Percentiles rank a stretch among this genome's conserved stretches.
phyloP scores from a whole-genome alignment of 495 filamentous ascomycete genomes.

The Neurospora africana region DNA sequence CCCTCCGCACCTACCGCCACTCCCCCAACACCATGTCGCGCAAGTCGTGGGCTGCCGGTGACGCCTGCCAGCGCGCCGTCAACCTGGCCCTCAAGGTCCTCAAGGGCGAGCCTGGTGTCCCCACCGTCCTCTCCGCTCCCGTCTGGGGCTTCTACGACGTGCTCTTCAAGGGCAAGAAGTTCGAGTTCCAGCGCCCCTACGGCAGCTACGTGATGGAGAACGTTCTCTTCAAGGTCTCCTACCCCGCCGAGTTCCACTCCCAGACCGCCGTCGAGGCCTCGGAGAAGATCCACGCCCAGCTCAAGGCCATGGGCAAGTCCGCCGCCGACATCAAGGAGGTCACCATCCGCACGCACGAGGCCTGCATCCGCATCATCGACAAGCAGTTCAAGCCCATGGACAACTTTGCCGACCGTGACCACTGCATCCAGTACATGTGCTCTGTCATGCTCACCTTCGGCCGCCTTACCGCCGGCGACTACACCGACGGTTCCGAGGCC shows the following conservation, averaged over 20 bases:
- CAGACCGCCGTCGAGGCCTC: constrained; percentile 96
- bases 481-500: constrained; percentile 82
- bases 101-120: constrained; percentile 80
- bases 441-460: constrained; percentile 89
- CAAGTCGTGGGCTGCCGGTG: constrained; percentile 97
- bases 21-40: constrained; percentile 98
- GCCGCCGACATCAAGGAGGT: constrained; percentile 89
- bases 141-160: constrained; percentile 99
- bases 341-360: constrained; percentile 93
- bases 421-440: constrained; percentile 99
- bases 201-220: constrained; percentile 99
- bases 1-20: constrained; percentile 92
- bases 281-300: constrained; percentile 70
- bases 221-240: constrained; percentile 98
- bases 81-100: constrained; percentile 90
- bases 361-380: constrained; percentile 97
- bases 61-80: constrained; percentile 93
- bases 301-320: constrained; percentile 76
- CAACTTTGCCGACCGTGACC: constrained; percentile 98
- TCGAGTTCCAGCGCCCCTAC: constrained; percentile 90
- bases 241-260: constrained; percentile 98
- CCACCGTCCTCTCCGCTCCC: constrained; percentile 85
- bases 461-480: constrained; percentile 83
- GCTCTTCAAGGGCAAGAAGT: constrained; percentile 88
- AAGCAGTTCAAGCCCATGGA: constrained; percentile 99